Percentiles rank a stretch among this genome's conserved stretches.
Evolutionary conservation across 1,139 yeast genomes (phyloP).

Genomic region (Chernovozyma sophiae-reginae): DNA sequence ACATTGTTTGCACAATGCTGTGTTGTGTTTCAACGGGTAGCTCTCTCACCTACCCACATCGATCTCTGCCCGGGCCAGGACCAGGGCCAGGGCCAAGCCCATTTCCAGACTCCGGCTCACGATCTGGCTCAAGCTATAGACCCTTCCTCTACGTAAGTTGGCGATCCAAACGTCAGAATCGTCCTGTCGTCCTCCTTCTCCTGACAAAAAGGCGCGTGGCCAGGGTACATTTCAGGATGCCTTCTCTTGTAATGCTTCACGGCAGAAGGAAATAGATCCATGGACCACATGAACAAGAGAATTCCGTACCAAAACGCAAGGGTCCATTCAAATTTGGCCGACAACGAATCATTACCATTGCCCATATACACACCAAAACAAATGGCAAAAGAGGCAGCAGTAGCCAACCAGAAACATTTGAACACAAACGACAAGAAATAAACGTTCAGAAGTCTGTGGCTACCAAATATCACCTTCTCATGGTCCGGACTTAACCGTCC

Average conservation of each 20-base stretch:
- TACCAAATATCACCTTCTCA: slow-evolving; percentile 40
- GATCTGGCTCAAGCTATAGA: no score
- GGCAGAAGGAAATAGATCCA: slow-evolving; percentile 70
- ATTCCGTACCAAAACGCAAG: slow-evolving; percentile 80
- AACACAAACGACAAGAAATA: slow-evolving; percentile 49
- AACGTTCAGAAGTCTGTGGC: slow-evolving; percentile 31
- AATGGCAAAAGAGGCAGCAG: slow-evolving; percentile 70
- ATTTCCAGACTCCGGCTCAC: no score
- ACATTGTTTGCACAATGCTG: no score
- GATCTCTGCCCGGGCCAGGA: no score
- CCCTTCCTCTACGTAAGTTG: slow-evolving; percentile 3
- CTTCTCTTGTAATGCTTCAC: slow-evolving; percentile 24
- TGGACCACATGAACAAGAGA: slow-evolving; percentile 58
- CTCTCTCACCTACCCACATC: no score
- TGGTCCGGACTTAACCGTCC: slow-evolving; percentile 34
- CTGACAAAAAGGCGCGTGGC: slow-evolving; percentile 7
- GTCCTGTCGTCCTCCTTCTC: slow-evolving; percentile 4
- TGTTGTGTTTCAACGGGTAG: no score
- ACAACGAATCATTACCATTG: slow-evolving; percentile 32
- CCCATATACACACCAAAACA: slow-evolving; percentile 55
- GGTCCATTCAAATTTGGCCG: slow-evolving; percentile 77
- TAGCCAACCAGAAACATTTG: slow-evolving; percentile 61
- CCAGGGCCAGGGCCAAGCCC: no score
- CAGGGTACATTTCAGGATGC: slow-evolving; percentile 15
- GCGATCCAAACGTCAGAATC: slow-evolving; percentile 3